Evolutionary conservation across 75 land plant genomes (phyloP), one percentile per base, ranked within the genome.

Genomic region (Selaginella tamariscina): DNA sequence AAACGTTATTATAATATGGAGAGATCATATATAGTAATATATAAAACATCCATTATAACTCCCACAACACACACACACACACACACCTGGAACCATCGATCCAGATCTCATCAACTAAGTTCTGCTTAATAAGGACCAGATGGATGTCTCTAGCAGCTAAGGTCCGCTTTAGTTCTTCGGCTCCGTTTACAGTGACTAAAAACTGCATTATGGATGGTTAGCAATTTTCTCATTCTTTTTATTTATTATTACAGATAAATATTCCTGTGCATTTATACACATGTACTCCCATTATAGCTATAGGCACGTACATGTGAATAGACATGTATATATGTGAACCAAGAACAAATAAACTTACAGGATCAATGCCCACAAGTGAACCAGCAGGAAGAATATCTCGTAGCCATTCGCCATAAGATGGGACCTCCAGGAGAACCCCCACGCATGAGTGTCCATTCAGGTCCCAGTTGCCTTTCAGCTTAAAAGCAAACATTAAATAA

Each of bases 61-160:
- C n/a, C n/a, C n/a, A n/a, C n/a, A n/a, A n/a, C n/a, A n/a, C n/a
- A n/a, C n/a, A n/a, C n/a, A n/a, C n/a, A n/a, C n/a, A n/a, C n/a
- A n/a, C n/a, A n/a, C n/a, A n/a, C n/a, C n/a, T n/a, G n/a, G n/a
- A n/a, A n/a, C n/a, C 80, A n/a, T 80, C 83, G 29, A 78, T 77
- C 98, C 98, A 94, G 9, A 94, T 81, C 66, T 83, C 81, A 78
- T 94, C 98, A 49, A 94, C 98, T 56, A 90, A 80, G 70, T 94
- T 94, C 33, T 62, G 27, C 65, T 87, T 79, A 27, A 87, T 31
- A 31, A 72, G 84, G 2, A 87, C 80, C 72, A 94, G 79, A 28
- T 89, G 78, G 56, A 81, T 88, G 55, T 76, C 82, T 63, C 82
- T 83, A 68, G 70, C 78, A 29, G 86, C 70, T 32, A 94, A 73